Percentiles rank a stretch among this genome's conserved stretches.
phyloP scores from a whole-genome alignment of 805 yeast genomes.

The Candida lessepsii region DNA sequence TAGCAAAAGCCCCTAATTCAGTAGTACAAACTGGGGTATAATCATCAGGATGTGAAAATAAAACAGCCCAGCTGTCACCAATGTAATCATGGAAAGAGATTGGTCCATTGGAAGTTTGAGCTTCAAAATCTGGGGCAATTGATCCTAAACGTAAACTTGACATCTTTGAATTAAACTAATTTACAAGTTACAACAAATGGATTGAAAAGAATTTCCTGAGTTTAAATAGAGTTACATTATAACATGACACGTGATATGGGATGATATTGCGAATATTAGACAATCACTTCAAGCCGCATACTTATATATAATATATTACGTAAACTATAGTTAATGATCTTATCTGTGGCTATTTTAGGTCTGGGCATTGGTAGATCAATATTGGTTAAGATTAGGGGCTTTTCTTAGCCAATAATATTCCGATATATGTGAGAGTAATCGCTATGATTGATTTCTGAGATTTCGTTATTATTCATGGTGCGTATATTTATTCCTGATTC shows the following conservation, averaged over 20 bases:
- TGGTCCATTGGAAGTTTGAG: constrained; percentile 78
- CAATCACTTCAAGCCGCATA: background rate
- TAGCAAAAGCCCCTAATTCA: constrained; percentile 91
- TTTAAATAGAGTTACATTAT: constrained; percentile 2
- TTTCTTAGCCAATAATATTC: too few species aligned
- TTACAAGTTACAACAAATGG: too few species aligned
- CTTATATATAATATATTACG: too few species aligned
- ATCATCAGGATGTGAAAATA: constrained; percentile 94
- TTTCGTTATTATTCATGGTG: too few species aligned
- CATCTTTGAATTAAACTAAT: constrained; percentile 5
- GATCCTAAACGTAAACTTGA: constrained; percentile 47
- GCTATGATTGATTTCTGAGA: too few species aligned
- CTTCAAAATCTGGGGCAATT: constrained; percentile 83
- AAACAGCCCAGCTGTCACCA: constrained; percentile 82
- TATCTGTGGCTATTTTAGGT: too few species aligned
- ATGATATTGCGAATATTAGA: constrained; percentile 6
- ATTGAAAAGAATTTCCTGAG: background rate
- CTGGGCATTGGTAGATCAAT: too few species aligned
- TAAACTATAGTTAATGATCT: too few species aligned
- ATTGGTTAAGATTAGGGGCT: too few species aligned
- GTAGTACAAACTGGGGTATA: constrained; percentile 97
- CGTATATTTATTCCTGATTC: constrained; percentile 10
- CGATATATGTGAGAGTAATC: too few species aligned
- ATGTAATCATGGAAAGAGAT: constrained; percentile 85
- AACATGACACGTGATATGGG: constrained; percentile 6